Base-by-base conservation (phyloP, 129 eudicot genomes). In the Escallonia herrerae region DNA sequence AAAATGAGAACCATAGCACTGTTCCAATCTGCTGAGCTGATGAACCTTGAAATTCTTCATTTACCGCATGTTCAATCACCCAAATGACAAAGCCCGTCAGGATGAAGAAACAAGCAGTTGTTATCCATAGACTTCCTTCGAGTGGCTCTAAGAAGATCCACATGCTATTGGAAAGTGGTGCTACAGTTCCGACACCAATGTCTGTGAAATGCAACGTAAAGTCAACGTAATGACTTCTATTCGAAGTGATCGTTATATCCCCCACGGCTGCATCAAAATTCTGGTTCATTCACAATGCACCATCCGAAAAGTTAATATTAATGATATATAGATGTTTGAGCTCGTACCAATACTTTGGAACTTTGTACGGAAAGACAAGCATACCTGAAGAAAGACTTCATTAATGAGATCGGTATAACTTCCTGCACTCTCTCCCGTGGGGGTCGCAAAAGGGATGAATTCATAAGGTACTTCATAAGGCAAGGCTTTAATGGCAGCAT, bases 231-330 rank as follows among this genome's bases (percentile, higher is more conserved):
- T 38, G 33, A 1, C 84, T 75, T 52, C 88, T 83, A 53, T 83
- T 79, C 9, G 84, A 65, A 5, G 69, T 52, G 3, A 83, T 79
- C 4, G 88, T 79, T 5, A 69, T 66, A 62, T 83, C 88, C 37
- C 88, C 88, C 4, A 67, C 84, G 7, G 61, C 82, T 4, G 71
- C 84, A 64, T 78, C 84, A 69, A n/a, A 82, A 4, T 78, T 82
- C 83, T 78, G 87, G 56, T 15, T 7, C 5, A 5, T 9, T 60
- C 7, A n/a, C n/a, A n/a, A n/a, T n/a, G n/a, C n/a, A n/a, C n/a
- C n/a, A n/a, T n/a, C n/a, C n/a, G n/a, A n/a, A n/a, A n/a, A n/a
- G n/a, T n/a, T n/a, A n/a, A 8, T 6, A 14, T 7, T 22, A 43
- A 22, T 4, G 40, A 6, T 22, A 56, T 22, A 57, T 43, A 57